These are phyloP conservation scores for Leptosphaerulina australis DNA, from an alignment of 2,329 filamentous ascomycete genomes.

Conservation along the genomic window DNA sequence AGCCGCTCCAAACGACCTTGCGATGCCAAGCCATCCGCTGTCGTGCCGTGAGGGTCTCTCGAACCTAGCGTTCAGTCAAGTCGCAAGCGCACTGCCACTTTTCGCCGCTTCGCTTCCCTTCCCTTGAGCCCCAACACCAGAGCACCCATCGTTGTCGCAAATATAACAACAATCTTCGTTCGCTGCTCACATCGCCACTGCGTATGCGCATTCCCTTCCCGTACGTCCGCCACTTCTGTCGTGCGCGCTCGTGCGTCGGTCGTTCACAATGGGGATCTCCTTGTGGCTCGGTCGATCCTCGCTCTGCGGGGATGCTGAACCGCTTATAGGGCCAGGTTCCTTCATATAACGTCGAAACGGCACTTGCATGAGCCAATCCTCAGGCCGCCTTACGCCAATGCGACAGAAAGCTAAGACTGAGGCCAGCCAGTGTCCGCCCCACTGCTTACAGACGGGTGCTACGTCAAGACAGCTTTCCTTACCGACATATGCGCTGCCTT, in stretches of 20 bases:
- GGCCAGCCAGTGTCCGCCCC: constrained; percentile 33
- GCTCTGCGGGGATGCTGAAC: constrained; percentile 41
- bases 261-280: constrained; percentile 35
- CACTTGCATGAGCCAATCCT: constrained; percentile 49
- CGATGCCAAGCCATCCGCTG: constrained; percentile 31
- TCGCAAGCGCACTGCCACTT: constrained; percentile 19
- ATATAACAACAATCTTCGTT: constrained; percentile 13
- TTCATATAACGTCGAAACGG: constrained; percentile 49
- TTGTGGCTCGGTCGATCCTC: constrained; percentile 47
- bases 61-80: constrained; percentile 21
- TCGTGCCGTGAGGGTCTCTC: constrained; percentile 28
- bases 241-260: constrained; percentile 41
- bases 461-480: constrained; percentile 45
- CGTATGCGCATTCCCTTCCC: constrained; percentile 25
- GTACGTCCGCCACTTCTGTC: constrained; percentile 34
- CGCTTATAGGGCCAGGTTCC: constrained; percentile 47
- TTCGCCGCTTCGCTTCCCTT: constrained; percentile 25
- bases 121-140: constrained; percentile 9
- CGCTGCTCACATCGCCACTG: constrained; percentile 23
- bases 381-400: constrained; percentile 46
- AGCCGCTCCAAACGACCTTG: constrained; percentile 23
- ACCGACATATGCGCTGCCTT: constrained; percentile 36
- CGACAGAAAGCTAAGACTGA: constrained; percentile 42
- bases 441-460: constrained; percentile 46
- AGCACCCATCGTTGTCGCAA: constrained; percentile 10